phyloP scores from a whole-genome alignment of 2,329 filamentous ascomycete species.

The Mariannaea sp. region DNA sequence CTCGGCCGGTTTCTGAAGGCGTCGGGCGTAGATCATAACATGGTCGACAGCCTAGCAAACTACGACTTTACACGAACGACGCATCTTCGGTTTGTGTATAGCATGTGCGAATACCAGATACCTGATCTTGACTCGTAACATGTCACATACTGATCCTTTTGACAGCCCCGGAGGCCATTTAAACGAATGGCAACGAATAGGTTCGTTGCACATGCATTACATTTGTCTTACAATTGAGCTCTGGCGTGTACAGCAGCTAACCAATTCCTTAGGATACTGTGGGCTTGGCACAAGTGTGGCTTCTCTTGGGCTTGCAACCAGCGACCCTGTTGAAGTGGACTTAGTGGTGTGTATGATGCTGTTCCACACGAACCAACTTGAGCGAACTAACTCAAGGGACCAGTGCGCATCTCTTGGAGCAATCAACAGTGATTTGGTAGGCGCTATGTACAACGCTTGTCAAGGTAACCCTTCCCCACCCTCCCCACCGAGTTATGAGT shows the following conservation, averaged over 20 bases:
- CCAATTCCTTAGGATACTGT: slow-evolving; percentile 64
- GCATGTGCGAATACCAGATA: slow-evolving; percentile 62
- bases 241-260: slow-evolving; percentile 31
- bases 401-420: slow-evolving; percentile 82
- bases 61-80: slow-evolving; percentile 83
- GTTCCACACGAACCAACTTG: slow-evolving; percentile 21
- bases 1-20: slow-evolving; percentile 72
- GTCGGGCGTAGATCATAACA: slow-evolving; percentile 65
- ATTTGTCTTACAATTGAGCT: slow-evolving; percentile 15
- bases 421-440: slow-evolving; percentile 70
- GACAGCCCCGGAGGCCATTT: slow-evolving; percentile 45
- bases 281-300: slow-evolving; percentile 72
- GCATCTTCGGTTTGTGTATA: slow-evolving; percentile 80
- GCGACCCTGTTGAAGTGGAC: slow-evolving; percentile 67
- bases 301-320: slow-evolving; percentile 63
- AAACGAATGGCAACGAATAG: slow-evolving; percentile 38
- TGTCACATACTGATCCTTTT: slow-evolving; percentile 22
- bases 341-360: slow-evolving; percentile 62
- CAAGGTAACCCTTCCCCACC: slow-evolving; percentile 50
- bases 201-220: slow-evolving; percentile 34
- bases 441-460: slow-evolving; percentile 58
- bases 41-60: slow-evolving; percentile 70
- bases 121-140: slow-evolving; percentile 13
- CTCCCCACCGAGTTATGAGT: slow-evolving; percentile 12
- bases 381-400: slow-evolving; percentile 25